Base-by-base conservation (phyloP, 2,329 filamentous ascomycete genomes). In the Dactylonectria estremocensis region DNA sequence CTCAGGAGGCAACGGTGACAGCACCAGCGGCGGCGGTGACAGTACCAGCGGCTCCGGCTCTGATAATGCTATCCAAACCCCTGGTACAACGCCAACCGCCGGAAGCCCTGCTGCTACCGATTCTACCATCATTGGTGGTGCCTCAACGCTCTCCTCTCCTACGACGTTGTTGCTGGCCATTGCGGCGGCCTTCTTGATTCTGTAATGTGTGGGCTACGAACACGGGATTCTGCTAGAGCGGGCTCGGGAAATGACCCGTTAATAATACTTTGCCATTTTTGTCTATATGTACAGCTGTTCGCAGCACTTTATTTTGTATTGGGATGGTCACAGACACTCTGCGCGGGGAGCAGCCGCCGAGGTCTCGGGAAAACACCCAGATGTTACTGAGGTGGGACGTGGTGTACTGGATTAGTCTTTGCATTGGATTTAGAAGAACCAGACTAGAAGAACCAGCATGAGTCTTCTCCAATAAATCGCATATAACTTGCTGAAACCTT, bases 151-250 rank as follows among this genome's bases (percentile, higher is more conserved):
- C 69, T 72, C 80, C 55, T 80, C 81, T 8, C 82, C 86, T 28
- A 78, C 78, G 75, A 79, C 82, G 16, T 71, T 84, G 67, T 79
- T 89, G 53, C 69, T 86, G 56, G 82, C 77, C 66, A 67, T 86
- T 37, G 85, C 78, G 61, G 81, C 80, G 37, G 80, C 82, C 64
- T 78, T 87, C 65, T 71, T 88, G 73, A 77, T 88, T 45, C 64
- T 80, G 68, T 80, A 78, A 70, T 45, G 18, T 52, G 49, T 24
- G 48, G 20, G 43, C 28, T 9, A 40, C 14, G 16, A 49, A 24
- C 22, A 55, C 40, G 50, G 16, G 40, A n/a, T 40, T 59, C 20
- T 61, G 31, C 46, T 40, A 31, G 52, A 45, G 58, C 50, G 52
- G 68, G 50, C 59, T 61, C 61, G 49, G 45, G 31, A 61, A 56